phyloP scores from a whole-genome alignment of 106 monocot genomes.

The Phalaenopsis aphrodite region DNA sequence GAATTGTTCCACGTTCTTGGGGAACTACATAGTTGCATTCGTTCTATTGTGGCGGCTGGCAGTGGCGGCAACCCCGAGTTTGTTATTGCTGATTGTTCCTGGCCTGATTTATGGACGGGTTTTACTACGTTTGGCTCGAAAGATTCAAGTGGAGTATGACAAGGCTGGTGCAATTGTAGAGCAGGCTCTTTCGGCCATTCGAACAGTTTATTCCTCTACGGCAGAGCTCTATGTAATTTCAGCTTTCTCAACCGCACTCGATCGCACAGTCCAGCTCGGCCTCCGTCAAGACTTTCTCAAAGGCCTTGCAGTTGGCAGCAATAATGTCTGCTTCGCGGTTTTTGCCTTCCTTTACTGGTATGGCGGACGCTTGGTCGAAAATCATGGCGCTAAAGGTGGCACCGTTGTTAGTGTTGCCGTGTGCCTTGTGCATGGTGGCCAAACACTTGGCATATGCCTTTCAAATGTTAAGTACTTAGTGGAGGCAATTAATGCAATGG shows the following conservation, averaged over 20 bases:
- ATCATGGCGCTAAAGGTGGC: slow-evolving; percentile 41
- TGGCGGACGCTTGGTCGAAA: slow-evolving; percentile 55
- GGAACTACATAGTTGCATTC: slow-evolving; percentile 38
- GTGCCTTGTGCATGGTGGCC: slow-evolving; percentile 41
- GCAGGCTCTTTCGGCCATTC: slow-evolving; percentile 50
- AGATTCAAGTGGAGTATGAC: slow-evolving; percentile 29
- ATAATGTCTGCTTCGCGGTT: slow-evolving; percentile 46
- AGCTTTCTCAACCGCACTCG: slow-evolving; percentile 35
- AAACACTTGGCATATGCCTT: slow-evolving; percentile 36
- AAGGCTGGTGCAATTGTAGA: slow-evolving; percentile 36
- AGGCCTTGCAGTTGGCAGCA: slow-evolving; percentile 59
- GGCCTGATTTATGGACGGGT: slow-evolving; percentile 39
- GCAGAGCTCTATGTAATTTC: slow-evolving; percentile 40
- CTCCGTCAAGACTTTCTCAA: slow-evolving; percentile 50
- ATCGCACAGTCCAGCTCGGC: slow-evolving; percentile 34
- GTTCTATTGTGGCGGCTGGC: slow-evolving; percentile 43
- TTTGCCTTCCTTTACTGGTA: slow-evolving; percentile 64
- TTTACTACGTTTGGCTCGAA: slow-evolving; percentile 16
- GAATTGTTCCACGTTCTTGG: slow-evolving; percentile 32
- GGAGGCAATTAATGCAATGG: slow-evolving; percentile 36
- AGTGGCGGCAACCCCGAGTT: slow-evolving; percentile 24
- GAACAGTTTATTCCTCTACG: slow-evolving; percentile 55
- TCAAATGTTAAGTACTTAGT: slow-evolving; percentile 53
- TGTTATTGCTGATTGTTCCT: slow-evolving; percentile 43
- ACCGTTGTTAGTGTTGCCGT: slow-evolving; percentile 46